These are phyloP conservation scores for Pinus albicaulis DNA, from an alignment of 75 land plant genomes.

Conservation along the genomic window DNA sequence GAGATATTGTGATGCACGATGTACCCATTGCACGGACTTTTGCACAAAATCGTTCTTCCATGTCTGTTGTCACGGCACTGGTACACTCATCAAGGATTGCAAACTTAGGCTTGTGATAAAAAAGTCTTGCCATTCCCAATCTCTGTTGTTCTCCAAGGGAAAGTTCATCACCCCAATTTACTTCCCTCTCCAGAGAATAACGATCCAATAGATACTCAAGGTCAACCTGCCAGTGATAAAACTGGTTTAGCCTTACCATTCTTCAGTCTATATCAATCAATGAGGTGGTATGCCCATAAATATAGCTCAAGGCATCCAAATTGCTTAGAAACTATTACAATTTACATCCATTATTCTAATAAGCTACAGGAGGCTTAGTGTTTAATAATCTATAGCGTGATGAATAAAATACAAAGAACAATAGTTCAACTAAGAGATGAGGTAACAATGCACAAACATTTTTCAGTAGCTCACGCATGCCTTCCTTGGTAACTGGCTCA, in stretches of 20 bases:
- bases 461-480: slow-evolving; percentile 88
- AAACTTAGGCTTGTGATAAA: slow-evolving; percentile 95
- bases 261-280: not conserved
- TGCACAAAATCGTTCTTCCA: slow-evolving; percentile 98
- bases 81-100: slow-evolving; percentile 99
- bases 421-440: not conserved
- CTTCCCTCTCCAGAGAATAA: slow-evolving; percentile 75
- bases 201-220: slow-evolving; percentile 96
- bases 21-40: slow-evolving; percentile 99
- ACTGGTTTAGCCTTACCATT: not conserved
- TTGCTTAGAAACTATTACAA: not conserved
- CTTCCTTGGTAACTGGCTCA: slow-evolving; percentile 68
- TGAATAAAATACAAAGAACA: not conserved
- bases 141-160: slow-evolving; percentile 99
- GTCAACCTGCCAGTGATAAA: slow-evolving; percentile 66
- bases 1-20: slow-evolving; percentile 98
- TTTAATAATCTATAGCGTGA: not conserved
- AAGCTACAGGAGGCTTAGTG: not conserved
- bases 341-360: too few species aligned
- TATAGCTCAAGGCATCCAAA: not conserved
- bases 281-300: slow-evolving; percentile 6
- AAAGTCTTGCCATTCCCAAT: slow-evolving; percentile 96
- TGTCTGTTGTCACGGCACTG: slow-evolving; percentile 98
- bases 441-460: slow-evolving; percentile 57
- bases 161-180: slow-evolving; percentile 99